Evolutionary conservation across 331 rosid species (phyloP).

Genomic region (Stylosanthes scabra): DNA sequence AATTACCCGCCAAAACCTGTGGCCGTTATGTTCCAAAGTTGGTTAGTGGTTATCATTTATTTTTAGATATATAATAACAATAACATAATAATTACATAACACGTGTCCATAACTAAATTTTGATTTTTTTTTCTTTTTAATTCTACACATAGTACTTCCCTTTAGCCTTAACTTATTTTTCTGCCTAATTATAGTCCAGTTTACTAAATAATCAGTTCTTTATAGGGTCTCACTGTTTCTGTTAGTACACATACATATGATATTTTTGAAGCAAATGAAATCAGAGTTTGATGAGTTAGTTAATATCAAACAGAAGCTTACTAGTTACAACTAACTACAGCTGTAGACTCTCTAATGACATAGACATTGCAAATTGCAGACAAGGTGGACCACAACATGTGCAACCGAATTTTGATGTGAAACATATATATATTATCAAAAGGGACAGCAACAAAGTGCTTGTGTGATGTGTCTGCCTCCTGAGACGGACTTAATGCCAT

Average conservation of each 20-base stretch:
- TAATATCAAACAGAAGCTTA: no score
- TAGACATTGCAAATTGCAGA: background rate
- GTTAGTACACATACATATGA: no score
- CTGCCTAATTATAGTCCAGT: background rate
- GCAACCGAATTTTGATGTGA: background rate
- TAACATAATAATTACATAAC: no score
- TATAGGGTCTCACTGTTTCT: no score
- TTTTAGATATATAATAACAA: no score
- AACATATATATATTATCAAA: background rate
- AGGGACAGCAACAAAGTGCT: background rate
- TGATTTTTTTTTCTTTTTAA: no score
- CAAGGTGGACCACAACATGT: background rate
- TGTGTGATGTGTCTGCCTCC: constrained; percentile 10
- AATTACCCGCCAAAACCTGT: constrained; percentile 28
- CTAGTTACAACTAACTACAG: background rate
- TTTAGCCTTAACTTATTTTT: background rate
- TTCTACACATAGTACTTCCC: background rate
- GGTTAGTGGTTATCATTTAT: constrained; percentile 27
- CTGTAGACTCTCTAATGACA: no score
- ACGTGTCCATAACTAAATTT: no score
- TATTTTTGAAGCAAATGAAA: no score
- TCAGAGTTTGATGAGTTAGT: no score
- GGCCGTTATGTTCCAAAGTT: constrained; percentile 18
- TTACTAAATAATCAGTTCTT: constrained; percentile 23
- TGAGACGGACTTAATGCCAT: constrained; percentile 2